Conservation (phyloP, 2,329 filamentous ascomycete genomes). For the Aspergillus ustus region DNA sequence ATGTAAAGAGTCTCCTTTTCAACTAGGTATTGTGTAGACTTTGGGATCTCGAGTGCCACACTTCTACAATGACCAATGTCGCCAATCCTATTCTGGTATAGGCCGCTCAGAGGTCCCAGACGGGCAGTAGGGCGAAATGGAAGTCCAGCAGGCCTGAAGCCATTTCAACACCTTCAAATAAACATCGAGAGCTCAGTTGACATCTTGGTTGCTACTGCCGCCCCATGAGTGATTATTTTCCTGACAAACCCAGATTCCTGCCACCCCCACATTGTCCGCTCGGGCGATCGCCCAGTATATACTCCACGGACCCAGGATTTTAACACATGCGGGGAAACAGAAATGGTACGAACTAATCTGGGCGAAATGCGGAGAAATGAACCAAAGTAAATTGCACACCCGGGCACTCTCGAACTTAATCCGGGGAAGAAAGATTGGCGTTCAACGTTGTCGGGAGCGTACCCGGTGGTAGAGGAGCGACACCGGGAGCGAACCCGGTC, state of each 20-base stretch:
- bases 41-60: too few relatives aligned
- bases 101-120: too few relatives aligned
- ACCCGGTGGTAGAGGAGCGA: background rate
- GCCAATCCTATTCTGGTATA: too few relatives aligned
- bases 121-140: too few relatives aligned
- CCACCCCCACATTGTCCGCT: background rate
- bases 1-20: too few relatives aligned
- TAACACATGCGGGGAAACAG: background rate
- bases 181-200: too few relatives aligned
- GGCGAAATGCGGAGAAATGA: background rate
- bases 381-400: background rate
- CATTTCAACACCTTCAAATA: too few relatives aligned
- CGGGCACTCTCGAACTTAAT: background rate
- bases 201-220: too few relatives aligned
- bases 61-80: too few relatives aligned
- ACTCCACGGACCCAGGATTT: background rate
- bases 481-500: conserved; percentile 2
- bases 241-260: background rate
- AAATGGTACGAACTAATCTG: background rate
- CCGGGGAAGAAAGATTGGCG: background rate
- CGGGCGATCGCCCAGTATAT: background rate
- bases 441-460: background rate
- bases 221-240: background rate
- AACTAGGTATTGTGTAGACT: too few relatives aligned
- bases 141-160: too few relatives aligned